A percentile compares a stretch with the other conserved stretches of the same genome.
Conservation (phyloP, 306 rosid species). For the Malus sieversii region DNA sequence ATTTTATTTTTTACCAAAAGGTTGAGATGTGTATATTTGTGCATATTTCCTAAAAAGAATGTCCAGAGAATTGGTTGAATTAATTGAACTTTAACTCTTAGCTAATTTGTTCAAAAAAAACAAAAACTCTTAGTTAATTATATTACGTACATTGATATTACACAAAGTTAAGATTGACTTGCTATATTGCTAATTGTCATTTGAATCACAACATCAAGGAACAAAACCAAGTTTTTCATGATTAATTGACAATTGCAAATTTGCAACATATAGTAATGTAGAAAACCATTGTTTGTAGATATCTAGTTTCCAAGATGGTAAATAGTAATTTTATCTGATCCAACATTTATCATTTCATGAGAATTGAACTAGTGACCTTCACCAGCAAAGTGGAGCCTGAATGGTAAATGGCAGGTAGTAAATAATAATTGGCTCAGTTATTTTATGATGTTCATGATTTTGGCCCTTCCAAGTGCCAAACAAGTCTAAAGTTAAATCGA, state of each 20-base stretch:
- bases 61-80: background rate
- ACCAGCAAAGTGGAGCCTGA: background rate
- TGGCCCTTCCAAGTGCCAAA: conserved; percentile 17
- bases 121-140: too few relatives aligned
- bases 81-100: background rate
- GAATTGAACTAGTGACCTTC: background rate
- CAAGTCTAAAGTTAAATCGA: conserved; percentile 14
- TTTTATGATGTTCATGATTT: background rate
- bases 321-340: background rate
- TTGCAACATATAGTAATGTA: background rate
- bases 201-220: background rate
- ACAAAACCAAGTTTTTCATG: background rate
- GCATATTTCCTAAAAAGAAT: too few relatives aligned
- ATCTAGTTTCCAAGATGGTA: background rate
- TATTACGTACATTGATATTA: too few relatives aligned
- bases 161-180: background rate
- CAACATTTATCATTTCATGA: background rate
- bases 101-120: too few relatives aligned
- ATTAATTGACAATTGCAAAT: background rate
- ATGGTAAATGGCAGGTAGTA: background rate
- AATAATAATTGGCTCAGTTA: background rate
- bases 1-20: too few relatives aligned
- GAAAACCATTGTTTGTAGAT: background rate
- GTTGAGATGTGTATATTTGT: too few relatives aligned
- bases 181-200: background rate